Conservation (phyloP, 768 basidiomycete genomes). For the Tylopilus balloui region DNA sequence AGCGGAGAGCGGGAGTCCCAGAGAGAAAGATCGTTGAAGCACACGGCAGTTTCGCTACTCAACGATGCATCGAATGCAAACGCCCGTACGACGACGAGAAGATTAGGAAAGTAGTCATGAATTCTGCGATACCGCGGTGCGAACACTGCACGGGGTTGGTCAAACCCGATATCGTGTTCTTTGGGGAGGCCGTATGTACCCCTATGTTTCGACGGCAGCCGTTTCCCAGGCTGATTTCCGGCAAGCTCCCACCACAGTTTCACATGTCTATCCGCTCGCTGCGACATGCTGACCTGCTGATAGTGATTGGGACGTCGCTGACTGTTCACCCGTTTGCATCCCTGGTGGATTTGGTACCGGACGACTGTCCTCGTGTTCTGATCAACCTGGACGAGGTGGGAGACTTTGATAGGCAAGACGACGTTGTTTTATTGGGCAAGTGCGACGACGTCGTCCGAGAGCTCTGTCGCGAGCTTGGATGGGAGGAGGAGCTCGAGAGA, state of each 20-base stretch:
- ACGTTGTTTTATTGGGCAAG: slow-evolving; percentile 62
- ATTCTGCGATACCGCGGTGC: slow-evolving; percentile 62
- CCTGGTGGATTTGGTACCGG: slow-evolving; percentile 54
- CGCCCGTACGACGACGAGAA: slow-evolving; percentile 54
- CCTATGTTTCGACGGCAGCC: not conserved
- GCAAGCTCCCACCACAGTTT: slow-evolving; percentile 71
- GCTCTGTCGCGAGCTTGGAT: slow-evolving; percentile 66
- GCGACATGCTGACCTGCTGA: slow-evolving; percentile 72
- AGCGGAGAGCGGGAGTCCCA: slow-evolving; percentile 77
- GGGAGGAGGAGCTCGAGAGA: slow-evolving; percentile 58
- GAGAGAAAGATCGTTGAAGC: slow-evolving; percentile 81
- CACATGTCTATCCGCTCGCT: slow-evolving; percentile 51
- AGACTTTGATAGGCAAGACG: slow-evolving; percentile 52
- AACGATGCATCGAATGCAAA: slow-evolving; percentile 77
- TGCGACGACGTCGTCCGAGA: slow-evolving; percentile 65
- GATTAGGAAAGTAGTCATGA: slow-evolving; percentile 60
- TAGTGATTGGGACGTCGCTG: slow-evolving; percentile 89
- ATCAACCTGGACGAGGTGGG: slow-evolving; percentile 87
- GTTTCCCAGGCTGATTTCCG: not conserved
- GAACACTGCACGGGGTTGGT: slow-evolving; percentile 64
- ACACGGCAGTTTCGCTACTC: slow-evolving; percentile 90
- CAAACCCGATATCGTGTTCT: slow-evolving; percentile 95
- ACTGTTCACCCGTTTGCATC: slow-evolving; percentile 85
- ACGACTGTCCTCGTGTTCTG: slow-evolving; percentile 71
- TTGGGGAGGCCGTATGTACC: slow-evolving; percentile 68